Base-by-base conservation (phyloP, 495 filamentous ascomycete species). In the Talaromyces stipitatus region DNA sequence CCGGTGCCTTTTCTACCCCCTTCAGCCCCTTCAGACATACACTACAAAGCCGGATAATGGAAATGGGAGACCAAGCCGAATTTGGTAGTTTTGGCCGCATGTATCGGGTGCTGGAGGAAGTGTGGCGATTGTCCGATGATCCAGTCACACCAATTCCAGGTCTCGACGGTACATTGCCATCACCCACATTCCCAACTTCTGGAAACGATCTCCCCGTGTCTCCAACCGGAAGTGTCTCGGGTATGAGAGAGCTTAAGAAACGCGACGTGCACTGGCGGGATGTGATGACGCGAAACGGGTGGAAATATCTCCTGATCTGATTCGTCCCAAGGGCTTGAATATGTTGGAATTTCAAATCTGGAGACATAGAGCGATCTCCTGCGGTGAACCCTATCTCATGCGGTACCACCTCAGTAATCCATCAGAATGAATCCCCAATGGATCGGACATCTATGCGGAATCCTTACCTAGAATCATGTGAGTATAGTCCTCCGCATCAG, bases 281-380 rank as follows among this genome's bases (percentile, higher is more conserved):
- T 72, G 79, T 94, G 60, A 97, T 97, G 94, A 81, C 81, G 73
- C 85, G 85, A 68, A 92, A 92, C 72, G 84, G 84, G 62, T 96
- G 90, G 92, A 88, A 92, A 66, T 92, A 88, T 77, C 76, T 98
- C 66, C 80, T 98, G 69, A 91, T 97, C 66, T 96, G 78, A 79
- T 18, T 7, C n/a, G n/a, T n/a, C n/a, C n/a, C n/a, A n/a, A n/a
- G n/a, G n/a, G n/a, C n/a, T n/a, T n/a, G n/a, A n/a, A n/a, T n/a
- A n/a, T n/a, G n/a, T n/a, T n/a, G n/a, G n/a, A n/a, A n/a, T n/a
- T n/a, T n/a, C n/a, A n/a, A n/a, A n/a, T n/a, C n/a, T n/a, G n/a
- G n/a, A n/a, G n/a, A n/a, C n/a, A n/a, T n/a, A n/a, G n/a, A n/a
- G n/a, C n/a, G n/a, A n/a, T n/a, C n/a, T n/a, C n/a, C n/a, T n/a